phyloP scores from a whole-genome alignment of 2,329 filamentous ascomycete species.

The Didymella sp. region DNA sequence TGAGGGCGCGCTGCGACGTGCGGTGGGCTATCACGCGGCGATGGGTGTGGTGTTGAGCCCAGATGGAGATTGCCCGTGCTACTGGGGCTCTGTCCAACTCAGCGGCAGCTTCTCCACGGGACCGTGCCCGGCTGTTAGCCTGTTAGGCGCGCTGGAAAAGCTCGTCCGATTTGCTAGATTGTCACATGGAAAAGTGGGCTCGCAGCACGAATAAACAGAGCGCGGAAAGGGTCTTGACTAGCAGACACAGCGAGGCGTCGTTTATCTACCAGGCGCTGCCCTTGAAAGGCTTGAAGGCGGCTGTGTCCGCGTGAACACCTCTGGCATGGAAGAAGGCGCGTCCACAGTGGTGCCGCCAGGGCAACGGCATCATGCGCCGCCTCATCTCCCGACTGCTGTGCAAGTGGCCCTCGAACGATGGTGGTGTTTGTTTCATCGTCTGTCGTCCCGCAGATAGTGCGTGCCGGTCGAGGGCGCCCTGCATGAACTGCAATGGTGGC shows the following conservation, averaged over 20 bases:
- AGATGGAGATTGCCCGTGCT: conserved; percentile 10
- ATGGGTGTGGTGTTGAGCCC: conserved; percentile 16
- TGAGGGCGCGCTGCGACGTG: conserved; percentile 12
- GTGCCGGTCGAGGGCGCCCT: conserved; percentile 20
- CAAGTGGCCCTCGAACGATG: neutral
- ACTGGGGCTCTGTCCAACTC: conserved; percentile 5
- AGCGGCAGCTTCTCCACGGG: conserved; percentile 11
- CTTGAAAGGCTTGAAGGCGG: conserved; percentile 10
- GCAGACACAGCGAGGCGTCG: neutral
- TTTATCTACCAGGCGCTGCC: neutral
- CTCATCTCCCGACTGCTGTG: neutral
- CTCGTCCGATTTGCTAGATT: conserved; percentile 16
- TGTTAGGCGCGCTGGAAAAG: conserved; percentile 15
- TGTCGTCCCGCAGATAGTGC: conserved; percentile 18
- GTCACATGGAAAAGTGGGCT: conserved; percentile 15
- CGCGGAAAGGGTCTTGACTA: conserved; percentile 4
- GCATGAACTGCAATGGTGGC: conserved; percentile 21
- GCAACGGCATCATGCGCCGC: conserved; percentile 14
- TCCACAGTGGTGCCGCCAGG: conserved; percentile 4
- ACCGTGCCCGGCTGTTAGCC: conserved; percentile 1
- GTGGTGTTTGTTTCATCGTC: conserved; percentile 13
- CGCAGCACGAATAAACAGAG: conserved; percentile 3
- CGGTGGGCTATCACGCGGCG: conserved; percentile 12
- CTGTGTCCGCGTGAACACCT: conserved; percentile 14
- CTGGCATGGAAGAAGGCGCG: conserved; percentile 14